These are phyloP conservation scores for Agrostemma githago DNA, from an alignment of 148 eudicot genomes.

Conservation along the genomic window DNA sequence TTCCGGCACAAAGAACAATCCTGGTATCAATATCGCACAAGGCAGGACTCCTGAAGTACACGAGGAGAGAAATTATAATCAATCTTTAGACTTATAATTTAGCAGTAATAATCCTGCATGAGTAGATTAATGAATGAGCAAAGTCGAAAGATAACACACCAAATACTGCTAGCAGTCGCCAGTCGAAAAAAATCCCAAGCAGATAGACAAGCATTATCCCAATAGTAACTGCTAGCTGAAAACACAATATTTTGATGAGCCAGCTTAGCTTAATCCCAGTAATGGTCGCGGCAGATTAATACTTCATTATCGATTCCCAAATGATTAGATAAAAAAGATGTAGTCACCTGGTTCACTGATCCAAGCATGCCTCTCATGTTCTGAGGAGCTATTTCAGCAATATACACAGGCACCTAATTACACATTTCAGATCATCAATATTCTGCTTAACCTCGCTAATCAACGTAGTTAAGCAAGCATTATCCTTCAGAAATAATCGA, in stretches of 20 bases:
- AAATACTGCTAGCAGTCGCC: conserved; percentile 77
- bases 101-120: neutral
- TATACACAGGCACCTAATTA: conserved; percentile 80
- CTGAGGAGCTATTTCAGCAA: conserved; percentile 91
- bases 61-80: neutral
- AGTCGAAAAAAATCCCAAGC: conserved; percentile 61
- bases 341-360: conserved; percentile 75
- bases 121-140: neutral
- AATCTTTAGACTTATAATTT: neutral
- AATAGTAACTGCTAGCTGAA: conserved; percentile 75
- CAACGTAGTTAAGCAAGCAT: neutral
- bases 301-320: neutral
- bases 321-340: neutral
- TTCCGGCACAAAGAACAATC: conserved; percentile 85
- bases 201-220: conserved; percentile 80
- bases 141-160: conserved; percentile 37
- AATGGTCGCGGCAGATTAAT: neutral
- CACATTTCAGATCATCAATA: conserved; percentile 5
- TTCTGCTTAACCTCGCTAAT: neutral
- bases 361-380: conserved; percentile 85
- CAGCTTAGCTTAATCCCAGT: neutral
- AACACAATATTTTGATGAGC: neutral
- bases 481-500: neutral
- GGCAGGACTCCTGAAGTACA: conserved; percentile 62
- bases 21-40: conserved; percentile 73